These are phyloP conservation scores for Eimeria maxima DNA, from an alignment of 169 alveolate genomes.

Conservation along the genomic window DNA sequence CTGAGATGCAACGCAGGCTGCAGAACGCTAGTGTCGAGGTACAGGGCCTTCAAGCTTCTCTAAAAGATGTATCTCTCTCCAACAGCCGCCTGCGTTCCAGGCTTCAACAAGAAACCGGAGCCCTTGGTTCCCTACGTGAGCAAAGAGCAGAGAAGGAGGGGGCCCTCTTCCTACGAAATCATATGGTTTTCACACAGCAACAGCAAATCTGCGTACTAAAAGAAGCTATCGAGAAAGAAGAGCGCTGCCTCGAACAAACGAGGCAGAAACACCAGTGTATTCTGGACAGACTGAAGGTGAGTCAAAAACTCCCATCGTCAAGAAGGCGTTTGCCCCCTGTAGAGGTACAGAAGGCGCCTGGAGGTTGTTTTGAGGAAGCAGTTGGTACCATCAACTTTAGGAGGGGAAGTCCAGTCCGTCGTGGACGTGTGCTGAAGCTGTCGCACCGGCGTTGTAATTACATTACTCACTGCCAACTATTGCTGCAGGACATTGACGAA, in stretches of 20 bases:
- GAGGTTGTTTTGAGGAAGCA: not conserved
- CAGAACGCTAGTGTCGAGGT: constrained; percentile 59
- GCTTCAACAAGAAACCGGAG: constrained; percentile 45
- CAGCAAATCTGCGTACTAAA: constrained; percentile 58
- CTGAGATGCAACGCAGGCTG: constrained; percentile 58
- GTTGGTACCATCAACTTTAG: not conserved
- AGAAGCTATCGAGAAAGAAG: constrained; percentile 29
- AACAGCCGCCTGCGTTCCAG: constrained; percentile 72
- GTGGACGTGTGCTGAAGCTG: not conserved
- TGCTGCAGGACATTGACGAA: constrained; percentile 56
- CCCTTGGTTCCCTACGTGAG: constrained; percentile 24
- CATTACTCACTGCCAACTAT: not conserved
- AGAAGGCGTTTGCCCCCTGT: not conserved
- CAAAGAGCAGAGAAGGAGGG: constrained; percentile 55
- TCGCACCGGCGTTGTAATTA: not conserved
- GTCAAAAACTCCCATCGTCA: not conserved
- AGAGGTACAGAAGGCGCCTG: not conserved
- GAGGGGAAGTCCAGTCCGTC: not conserved
- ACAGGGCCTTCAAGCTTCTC: constrained; percentile 63
- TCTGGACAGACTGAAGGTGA: constrained; percentile 31
- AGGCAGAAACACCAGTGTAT: constrained; percentile 25
- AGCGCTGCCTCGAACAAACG: constrained; percentile 38
- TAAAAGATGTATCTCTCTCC: constrained; percentile 59
- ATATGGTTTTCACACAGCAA: constrained; percentile 52
- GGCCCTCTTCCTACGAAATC: constrained; percentile 57